A percentile compares a stretch with the other conserved stretches of the same genome.
Evolutionary conservation across 2,329 filamentous ascomycete genomes (phyloP).

Genomic region (Colletotrichum lupini): DNA sequence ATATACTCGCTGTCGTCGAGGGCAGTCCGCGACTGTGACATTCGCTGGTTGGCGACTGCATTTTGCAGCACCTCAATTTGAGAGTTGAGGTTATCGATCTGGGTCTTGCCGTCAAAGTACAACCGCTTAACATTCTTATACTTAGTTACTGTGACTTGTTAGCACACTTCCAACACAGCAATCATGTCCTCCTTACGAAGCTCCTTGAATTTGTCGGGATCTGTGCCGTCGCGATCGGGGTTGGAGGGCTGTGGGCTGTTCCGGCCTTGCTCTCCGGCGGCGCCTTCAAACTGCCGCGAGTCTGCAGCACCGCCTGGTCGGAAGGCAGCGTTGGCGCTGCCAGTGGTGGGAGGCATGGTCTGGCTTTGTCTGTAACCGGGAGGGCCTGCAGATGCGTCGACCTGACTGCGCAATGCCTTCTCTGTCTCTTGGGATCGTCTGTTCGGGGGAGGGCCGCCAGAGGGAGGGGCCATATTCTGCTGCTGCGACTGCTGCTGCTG

Average conservation of each 20-base stretch:
- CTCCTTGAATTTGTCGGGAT: conserved; percentile 69
- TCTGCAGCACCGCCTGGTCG: conserved; percentile 52
- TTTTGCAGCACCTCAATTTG: conserved; percentile 97
- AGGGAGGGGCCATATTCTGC: conserved; percentile 60
- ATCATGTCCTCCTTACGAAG: conserved; percentile 56
- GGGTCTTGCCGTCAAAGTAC: conserved; percentile 94
- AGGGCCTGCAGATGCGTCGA: conserved; percentile 57
- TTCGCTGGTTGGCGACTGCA: conserved; percentile 93
- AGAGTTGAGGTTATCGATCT: conserved; percentile 87
- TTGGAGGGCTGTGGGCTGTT: conserved; percentile 67
- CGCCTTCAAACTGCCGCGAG: conserved; percentile 56
- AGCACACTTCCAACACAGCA: conserved; percentile 42
- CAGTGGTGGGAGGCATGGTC: conserved; percentile 54
- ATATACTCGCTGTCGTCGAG: conserved; percentile 96
- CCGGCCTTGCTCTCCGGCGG: conserved; percentile 59
- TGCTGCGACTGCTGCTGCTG: conserved; percentile 44
- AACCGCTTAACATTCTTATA: conserved; percentile 98
- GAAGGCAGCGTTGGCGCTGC: conserved; percentile 50
- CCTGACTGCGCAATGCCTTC: conserved; percentile 54
- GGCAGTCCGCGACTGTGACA: conserved; percentile 93
- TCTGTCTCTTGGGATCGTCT: conserved; percentile 63
- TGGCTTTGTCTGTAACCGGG: conserved; percentile 64
- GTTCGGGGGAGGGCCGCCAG: conserved; percentile 54
- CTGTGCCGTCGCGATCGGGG: conserved; percentile 53
- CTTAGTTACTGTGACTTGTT: conserved; percentile 76